These are phyloP conservation scores for Aspergillus carbonarius DNA, from an alignment of 2,329 filamentous ascomycete species.

Conservation along the genomic window DNA sequence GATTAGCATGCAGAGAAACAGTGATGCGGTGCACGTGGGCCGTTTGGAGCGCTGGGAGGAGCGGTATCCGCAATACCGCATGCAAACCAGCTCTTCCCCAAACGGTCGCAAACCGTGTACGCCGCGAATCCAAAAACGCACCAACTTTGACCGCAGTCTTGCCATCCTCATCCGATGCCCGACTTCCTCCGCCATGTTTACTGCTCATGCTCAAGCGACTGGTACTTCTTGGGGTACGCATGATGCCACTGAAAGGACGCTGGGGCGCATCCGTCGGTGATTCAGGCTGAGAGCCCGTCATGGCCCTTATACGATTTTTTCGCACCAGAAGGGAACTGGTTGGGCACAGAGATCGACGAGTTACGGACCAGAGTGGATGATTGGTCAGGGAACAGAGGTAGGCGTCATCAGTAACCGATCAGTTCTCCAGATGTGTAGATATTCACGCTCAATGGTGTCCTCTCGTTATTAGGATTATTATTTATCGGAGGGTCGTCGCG, in stretches of 20 bases:
- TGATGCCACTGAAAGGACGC: conserved; percentile 78
- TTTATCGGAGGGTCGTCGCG: conserved; percentile 12
- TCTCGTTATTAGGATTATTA: conserved; percentile 1
- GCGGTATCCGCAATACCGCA: conserved; percentile 6
- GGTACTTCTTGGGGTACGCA: conserved; percentile 72
- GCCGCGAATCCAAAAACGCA: conserved; percentile 53
- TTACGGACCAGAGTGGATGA: conserved; percentile 8
- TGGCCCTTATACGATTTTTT: conserved; percentile 32
- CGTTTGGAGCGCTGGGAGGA: background rate
- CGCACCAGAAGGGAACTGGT: conserved; percentile 2
- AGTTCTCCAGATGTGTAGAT: conserved; percentile 5
- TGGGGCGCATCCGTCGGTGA: conserved; percentile 60
- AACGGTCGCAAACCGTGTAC: background rate
- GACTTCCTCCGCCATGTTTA: conserved; percentile 72
- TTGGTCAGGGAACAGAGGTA: conserved; percentile 13
- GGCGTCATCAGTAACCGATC: conserved; percentile 18
- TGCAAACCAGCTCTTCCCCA: background rate
- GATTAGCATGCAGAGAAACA: conserved; percentile 12
- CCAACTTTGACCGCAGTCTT: conserved; percentile 95
- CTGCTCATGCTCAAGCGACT: conserved; percentile 81
- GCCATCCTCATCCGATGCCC: conserved; percentile 83
- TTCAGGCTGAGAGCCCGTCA: conserved; percentile 69
- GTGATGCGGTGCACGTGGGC: background rate
- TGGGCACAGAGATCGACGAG: conserved; percentile 12
- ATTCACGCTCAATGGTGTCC: background rate